Evolutionary conservation across 2,329 filamentous ascomycete species (phyloP).

Genomic region (Colletotrichum sp.): DNA sequence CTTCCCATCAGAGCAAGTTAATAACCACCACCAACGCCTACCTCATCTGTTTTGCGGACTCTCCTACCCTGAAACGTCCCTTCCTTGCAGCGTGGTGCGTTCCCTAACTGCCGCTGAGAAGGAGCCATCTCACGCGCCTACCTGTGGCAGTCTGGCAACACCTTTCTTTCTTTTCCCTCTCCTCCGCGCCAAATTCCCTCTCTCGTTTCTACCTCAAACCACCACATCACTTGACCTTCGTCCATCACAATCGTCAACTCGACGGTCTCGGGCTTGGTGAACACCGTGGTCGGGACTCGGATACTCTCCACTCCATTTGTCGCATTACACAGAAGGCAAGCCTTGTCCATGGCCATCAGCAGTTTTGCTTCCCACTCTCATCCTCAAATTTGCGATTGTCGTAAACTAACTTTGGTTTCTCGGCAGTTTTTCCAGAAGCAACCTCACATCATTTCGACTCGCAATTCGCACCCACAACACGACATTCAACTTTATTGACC

Average conservation of each 20-base stretch:
- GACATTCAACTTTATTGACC: accelerated
- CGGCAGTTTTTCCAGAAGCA: background rate
- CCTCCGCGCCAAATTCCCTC: background rate
- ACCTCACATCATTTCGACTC: background rate
- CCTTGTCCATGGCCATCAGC: background rate
- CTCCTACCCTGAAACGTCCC: background rate
- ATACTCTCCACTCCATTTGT: background rate
- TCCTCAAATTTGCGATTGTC: background rate
- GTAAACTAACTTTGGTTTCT: background rate
- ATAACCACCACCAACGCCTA: background rate
- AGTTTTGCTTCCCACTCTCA: background rate
- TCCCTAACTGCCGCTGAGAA: background rate
- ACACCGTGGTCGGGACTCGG: background rate
- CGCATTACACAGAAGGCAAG: background rate
- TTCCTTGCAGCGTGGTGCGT: background rate
- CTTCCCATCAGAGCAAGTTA: background rate
- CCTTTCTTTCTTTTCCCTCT: background rate
- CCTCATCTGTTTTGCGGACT: background rate
- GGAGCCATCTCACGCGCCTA: background rate
- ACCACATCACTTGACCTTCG: background rate
- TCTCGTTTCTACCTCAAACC: background rate
- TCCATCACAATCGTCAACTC: background rate
- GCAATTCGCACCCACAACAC: background rate
- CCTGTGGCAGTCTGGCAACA: background rate
- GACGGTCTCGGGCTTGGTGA: background rate